Evolutionary conservation across 2,329 filamentous ascomycete genomes (phyloP).

Genomic region (Xylaria hypoxylon): DNA sequence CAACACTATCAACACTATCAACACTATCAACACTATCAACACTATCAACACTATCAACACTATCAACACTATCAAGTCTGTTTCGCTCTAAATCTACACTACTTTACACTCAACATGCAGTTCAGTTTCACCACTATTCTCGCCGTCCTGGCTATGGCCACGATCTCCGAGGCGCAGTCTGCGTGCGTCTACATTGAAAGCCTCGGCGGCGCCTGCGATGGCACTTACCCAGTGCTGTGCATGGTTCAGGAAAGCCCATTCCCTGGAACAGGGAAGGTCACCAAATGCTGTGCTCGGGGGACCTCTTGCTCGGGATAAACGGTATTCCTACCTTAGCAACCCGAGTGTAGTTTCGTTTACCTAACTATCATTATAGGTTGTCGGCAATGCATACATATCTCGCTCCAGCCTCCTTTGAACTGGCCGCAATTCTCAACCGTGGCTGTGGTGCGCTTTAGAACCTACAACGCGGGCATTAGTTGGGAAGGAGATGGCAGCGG

Average conservation of each 20-base stretch:
- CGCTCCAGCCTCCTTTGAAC: conserved; percentile 21
- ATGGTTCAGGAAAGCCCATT: conserved; percentile 33
- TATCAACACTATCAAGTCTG: too few relatives aligned
- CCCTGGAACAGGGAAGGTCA: conserved; percentile 29
- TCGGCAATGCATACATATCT: conserved; percentile 30
- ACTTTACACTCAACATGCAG: conserved; percentile 34
- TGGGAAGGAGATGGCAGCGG: conserved; percentile 23
- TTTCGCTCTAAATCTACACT: conserved; percentile 26
- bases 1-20: too few relatives aligned
- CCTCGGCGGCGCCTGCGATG: conserved; percentile 33
- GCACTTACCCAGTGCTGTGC: conserved; percentile 28
- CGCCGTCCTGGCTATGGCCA: conserved; percentile 32
- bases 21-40: too few relatives aligned
- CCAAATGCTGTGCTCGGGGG: conserved; percentile 28
- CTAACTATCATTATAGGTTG: conserved; percentile 31
- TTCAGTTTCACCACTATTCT: conserved; percentile 34
- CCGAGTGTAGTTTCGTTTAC: conserved; percentile 27
- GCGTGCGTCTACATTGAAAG: conserved; percentile 27
- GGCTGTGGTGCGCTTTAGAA: conserved; percentile 23
- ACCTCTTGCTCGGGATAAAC: conserved; percentile 26
- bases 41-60: too few relatives aligned
- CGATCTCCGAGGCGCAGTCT: conserved; percentile 25
- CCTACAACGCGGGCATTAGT: conserved; percentile 28
- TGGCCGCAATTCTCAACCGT: conserved; percentile 26
- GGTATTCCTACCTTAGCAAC: conserved; percentile 28